Base-by-base conservation (phyloP, 1,284 basidiomycete genomes). In the Sanghuangporus sanghuang region DNA sequence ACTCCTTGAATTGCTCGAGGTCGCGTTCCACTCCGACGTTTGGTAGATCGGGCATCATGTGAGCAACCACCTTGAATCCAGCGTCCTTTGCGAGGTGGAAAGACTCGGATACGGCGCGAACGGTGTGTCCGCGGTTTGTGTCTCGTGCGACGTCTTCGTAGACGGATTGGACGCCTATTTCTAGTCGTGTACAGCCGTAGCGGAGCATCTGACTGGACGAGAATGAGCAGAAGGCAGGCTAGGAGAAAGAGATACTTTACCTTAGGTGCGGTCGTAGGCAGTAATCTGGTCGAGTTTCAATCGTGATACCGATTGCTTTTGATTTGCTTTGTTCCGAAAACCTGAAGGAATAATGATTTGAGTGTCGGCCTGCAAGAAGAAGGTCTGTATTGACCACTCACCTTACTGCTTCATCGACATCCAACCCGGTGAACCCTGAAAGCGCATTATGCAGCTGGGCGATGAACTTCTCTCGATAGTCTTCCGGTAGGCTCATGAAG, bases 61-160 rank as follows among this genome's bases (percentile, higher is more conserved):
- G 95, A 18, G 95, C 95, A 48, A 98, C 96, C 62, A 98, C 95
- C 78, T 99, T 99, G 89, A 98, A 99, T 9, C 96, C 96, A 1
- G 96, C 96, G 71, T 99, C 96, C 76, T 99, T 99, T 40, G 96
- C 92, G 69, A 99, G 87, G 73, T 99, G 97, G 78, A 99, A 99
- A 6, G 93, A 95, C 75, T 99, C 96, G 65, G 92, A 90, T 61
- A 98, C 96, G 6, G 97, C 95, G 66, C 95, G 94, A 59, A 99
- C 96, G 27, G 97, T 99, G 77, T 99, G 97, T 0, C 94, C 93
- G 61, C 97, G 90, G 74, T 99, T 99, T 14, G 96, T 98, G 74
- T 99, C 97, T 62, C 96, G 86, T 8, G 96, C 96, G 7, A 99
- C 97, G 72, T 99, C 96, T 79, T 99, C 96, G 76, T 99, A 99